Evolutionary conservation across 202 grass and related monocot species (phyloP).

Genomic region (Bolboschoenoplectus hybrid): DNA sequence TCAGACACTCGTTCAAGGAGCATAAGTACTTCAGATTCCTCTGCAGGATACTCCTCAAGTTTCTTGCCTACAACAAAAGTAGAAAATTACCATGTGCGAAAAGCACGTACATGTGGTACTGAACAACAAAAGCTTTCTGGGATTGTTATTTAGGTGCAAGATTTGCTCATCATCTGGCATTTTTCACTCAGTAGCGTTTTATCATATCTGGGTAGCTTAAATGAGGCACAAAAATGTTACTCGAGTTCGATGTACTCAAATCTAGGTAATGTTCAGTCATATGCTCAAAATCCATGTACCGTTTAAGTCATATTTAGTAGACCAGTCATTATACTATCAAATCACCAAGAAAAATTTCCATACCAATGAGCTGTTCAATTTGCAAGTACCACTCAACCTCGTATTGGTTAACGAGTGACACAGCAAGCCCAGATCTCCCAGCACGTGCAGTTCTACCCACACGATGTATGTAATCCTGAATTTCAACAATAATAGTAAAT

Average conservation of each 20-base stretch:
- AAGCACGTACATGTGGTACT: not conserved
- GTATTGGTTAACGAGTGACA: slow-evolving; percentile 89
- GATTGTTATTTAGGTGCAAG: not conserved
- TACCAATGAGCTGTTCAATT: slow-evolving; percentile 78
- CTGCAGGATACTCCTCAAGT: slow-evolving; percentile 48
- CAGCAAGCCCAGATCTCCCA: slow-evolving; percentile 73
- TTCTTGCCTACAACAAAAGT: slow-evolving; percentile 49
- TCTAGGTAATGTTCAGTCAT: not conserved
- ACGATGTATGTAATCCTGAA: slow-evolving; percentile 93
- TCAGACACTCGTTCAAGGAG: slow-evolving; percentile 63
- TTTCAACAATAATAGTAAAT: slow-evolving; percentile 14
- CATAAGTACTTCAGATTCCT: slow-evolving; percentile 59
- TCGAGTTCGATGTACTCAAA: not conserved
- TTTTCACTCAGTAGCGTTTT: slow-evolving; percentile 13
- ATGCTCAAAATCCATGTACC: not conserved
- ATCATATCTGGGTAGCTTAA: not conserved
- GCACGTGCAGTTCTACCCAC: slow-evolving; percentile 93
- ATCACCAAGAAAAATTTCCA: slow-evolving; percentile 4
- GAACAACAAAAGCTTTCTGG: not conserved
- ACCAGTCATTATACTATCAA: not conserved
- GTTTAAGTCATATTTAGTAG: too few relatives aligned
- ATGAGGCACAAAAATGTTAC: not conserved
- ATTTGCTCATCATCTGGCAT: not conserved
- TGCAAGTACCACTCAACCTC: slow-evolving; percentile 67
- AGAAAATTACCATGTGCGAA: not conserved